Base-by-base conservation (phyloP, 2,329 filamentous ascomycete genomes). In the Microsporum canis region DNA sequence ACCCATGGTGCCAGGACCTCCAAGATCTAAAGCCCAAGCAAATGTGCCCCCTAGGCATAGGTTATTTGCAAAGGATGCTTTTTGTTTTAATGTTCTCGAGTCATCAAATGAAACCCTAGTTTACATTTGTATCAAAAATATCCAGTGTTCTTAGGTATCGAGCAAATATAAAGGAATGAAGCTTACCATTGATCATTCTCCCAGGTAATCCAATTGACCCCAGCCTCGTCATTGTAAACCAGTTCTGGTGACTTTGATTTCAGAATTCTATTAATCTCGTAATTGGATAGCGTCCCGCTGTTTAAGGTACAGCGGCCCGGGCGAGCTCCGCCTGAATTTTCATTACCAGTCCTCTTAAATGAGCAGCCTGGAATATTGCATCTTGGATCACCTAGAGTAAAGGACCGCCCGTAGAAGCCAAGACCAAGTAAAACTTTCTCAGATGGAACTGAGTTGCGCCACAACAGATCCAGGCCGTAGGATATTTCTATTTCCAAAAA, bases 181-280 rank as follows among this genome's bases (percentile, higher is more conserved):
- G 8, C 17, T 31, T 58, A 58, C 57, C 57, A 63, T 53, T 63
- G 59, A 34, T 58, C 38, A 4, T 36, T 59, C 34, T 61, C 59
- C 55, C 56, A 63, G 6, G 55, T 31, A 33, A 61, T 57, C 27
- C 39, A 63, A 5, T 58, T 58, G 6, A 63, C 59, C 7, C 33
- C 61, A 4, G 61, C 61, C 3, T 55, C 39, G 29, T 56, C 27
- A 41, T 63, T 57, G 31, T 59, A 45, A 14, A 56, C 55, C 2
- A 51, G 41, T 34, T 55, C 29, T 2, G 36, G 57, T 5, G 38
- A 57, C 41, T 41, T 51, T 14, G 41, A 6, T 43, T 49, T 62
- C 1, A 63, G n/a, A 31, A 74, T 71, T 7, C 68, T 61, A 27
- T 66, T 63, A 53, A 75, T 72, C 64, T 77, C 75, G 17, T 65